These are phyloP conservation scores for Sphaerosporella brunnea DNA, from an alignment of 495 filamentous ascomycete genomes.

Conservation along the genomic window DNA sequence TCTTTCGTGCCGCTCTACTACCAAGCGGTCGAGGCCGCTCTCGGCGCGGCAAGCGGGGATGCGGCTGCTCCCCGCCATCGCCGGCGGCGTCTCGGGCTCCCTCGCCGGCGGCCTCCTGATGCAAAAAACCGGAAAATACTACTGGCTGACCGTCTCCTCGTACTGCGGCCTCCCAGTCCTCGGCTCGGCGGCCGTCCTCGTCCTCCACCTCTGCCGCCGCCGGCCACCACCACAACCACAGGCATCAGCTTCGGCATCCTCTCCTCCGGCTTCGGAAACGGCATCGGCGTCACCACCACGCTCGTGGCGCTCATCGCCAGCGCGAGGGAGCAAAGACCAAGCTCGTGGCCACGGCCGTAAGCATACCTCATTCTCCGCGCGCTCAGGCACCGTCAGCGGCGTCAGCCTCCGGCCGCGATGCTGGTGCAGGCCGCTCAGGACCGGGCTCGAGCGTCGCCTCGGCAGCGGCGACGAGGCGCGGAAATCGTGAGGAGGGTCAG, in stretches of 20 bases:
- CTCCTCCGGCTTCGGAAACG: conserved; percentile 41
- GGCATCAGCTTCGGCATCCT: conserved; percentile 42
- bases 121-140: conserved; percentile 60
- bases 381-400: conserved; percentile 58
- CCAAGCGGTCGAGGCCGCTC: conserved; percentile 52
- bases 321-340: conserved; percentile 46
- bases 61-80: conserved; percentile 48
- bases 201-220: conserved; percentile 44
- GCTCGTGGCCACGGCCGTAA: conserved; percentile 66
- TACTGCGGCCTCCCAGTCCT: conserved; percentile 37
- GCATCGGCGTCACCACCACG: conserved; percentile 53
- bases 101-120: conserved; percentile 54
- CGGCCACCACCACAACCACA: conserved; percentile 35
- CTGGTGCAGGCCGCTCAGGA: conserved; percentile 54
- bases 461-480: conserved; percentile 41
- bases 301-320: conserved; percentile 50
- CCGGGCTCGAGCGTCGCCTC: conserved; percentile 37
- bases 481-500: conserved; percentile 56
- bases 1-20: conserved; percentile 72
- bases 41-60: conserved; percentile 48
- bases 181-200: conserved; percentile 35
- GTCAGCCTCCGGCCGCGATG: conserved; percentile 51
- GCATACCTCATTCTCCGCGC: conserved; percentile 76
- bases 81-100: conserved; percentile 46
- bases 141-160: conserved; percentile 48